Evolutionary conservation across 345 rosid species (phyloP).

Genomic region (Microthlaspi erraticum): DNA sequence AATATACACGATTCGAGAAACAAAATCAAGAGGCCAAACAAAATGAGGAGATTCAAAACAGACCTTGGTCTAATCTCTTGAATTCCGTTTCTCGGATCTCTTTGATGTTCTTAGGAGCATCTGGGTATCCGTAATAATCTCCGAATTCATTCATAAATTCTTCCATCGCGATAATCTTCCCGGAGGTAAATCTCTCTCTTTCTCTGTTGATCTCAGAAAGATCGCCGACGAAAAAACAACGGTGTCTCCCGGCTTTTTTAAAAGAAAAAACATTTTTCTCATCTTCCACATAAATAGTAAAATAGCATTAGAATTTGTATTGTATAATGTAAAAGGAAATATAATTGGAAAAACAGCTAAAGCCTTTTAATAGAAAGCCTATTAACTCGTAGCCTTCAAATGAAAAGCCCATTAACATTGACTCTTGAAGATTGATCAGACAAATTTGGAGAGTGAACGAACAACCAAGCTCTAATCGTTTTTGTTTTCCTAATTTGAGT

Average conservation of each 20-base stretch:
- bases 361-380: slow-evolving; percentile 6
- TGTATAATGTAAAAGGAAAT: not conserved
- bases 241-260: slow-evolving; percentile 38
- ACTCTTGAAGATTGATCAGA: not conserved
- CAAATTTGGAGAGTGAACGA: slow-evolving; percentile 1
- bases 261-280: slow-evolving; percentile 10
- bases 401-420: slow-evolving; percentile 24
- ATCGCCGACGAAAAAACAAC: slow-evolving; percentile 21
- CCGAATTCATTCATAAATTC: slow-evolving; percentile 75
- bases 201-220: slow-evolving; percentile 22
- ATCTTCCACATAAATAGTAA: not conserved
- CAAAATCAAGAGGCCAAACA: not conserved
- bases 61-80: slow-evolving; percentile 72
- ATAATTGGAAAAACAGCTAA: not conserved
- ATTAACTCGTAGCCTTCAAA: not conserved
- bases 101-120: slow-evolving; percentile 68
- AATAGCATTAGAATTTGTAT: not conserved
- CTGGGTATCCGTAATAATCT: slow-evolving; percentile 77
- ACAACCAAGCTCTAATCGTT: not conserved
- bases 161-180: slow-evolving; percentile 36
- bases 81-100: slow-evolving; percentile 83
- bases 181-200: not conserved
- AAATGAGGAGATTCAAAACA: not conserved
- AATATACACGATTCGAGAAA: not conserved
- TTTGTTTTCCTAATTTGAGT: not conserved